These are phyloP conservation scores for Plenodomus lindquistii DNA, from an alignment of 2,329 filamentous ascomycete genomes.

Conservation along the genomic window DNA sequence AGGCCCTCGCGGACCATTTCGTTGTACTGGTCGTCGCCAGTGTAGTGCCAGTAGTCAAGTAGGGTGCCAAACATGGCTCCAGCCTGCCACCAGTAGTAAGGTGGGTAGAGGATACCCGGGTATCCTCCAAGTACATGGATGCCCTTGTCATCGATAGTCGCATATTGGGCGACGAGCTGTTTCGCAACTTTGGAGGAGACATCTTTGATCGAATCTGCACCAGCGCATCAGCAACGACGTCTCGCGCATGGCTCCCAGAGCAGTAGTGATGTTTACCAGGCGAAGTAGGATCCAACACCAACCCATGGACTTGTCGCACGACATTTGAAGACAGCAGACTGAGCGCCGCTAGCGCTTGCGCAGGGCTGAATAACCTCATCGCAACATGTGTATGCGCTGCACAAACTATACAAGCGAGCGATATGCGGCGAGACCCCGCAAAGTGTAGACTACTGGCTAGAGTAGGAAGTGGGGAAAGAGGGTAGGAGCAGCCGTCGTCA, in stretches of 20 bases:
- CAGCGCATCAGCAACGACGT: constrained; percentile 2
- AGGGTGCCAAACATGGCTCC: constrained; percentile 72
- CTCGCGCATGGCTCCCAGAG: not conserved
- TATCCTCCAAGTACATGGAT: constrained; percentile 47
- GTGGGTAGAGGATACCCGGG: constrained; percentile 48
- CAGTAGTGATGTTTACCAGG: constrained; percentile 14
- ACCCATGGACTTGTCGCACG: constrained; percentile 23
- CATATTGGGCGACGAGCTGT: constrained; percentile 59
- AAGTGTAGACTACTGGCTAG: constrained; percentile 1
- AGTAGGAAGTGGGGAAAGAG: constrained; percentile 1
- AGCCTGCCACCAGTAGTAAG: constrained; percentile 70
- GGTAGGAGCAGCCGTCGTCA: too few species aligned
- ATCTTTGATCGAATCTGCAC: constrained; percentile 51
- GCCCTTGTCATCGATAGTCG: constrained; percentile 54
- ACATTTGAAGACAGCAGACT: constrained; percentile 24
- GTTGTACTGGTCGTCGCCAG: constrained; percentile 73
- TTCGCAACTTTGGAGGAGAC: constrained; percentile 51
- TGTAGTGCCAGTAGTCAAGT: constrained; percentile 85
- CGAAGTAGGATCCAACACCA: constrained; percentile 30
- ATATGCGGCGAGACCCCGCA: constrained; percentile 1
- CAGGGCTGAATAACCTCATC: constrained; percentile 34
- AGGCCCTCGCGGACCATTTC: constrained; percentile 60
- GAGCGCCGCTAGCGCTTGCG: constrained; percentile 31
- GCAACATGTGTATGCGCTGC: constrained; percentile 19
- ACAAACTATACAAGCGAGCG: constrained; percentile 4